phyloP scores from a whole-genome alignment of 2,329 filamentous ascomycete genomes.

The Epichloe typhina region DNA sequence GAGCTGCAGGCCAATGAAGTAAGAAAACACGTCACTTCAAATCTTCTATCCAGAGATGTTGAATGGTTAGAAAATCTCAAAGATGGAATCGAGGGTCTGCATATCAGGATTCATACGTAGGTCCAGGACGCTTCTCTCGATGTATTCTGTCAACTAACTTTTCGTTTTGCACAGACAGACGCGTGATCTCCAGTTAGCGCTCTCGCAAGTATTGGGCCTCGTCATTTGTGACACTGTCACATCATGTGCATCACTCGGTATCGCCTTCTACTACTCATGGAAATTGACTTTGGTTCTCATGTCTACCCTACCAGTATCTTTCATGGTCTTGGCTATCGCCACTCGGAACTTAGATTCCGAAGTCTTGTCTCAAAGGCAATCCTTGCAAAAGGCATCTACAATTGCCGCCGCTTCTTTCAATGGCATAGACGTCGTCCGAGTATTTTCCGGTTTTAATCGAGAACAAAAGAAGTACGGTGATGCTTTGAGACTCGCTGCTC shows the following conservation, averaged over 20 bases:
- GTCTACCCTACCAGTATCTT: constrained; percentile 56
- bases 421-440: constrained; percentile 76
- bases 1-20: constrained; percentile 63
- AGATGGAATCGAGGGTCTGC: constrained; percentile 58
- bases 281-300: constrained; percentile 70
- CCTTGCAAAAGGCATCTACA: constrained; percentile 59
- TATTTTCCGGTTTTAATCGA: constrained; percentile 60
- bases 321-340: constrained; percentile 44
- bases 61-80: constrained; percentile 68
- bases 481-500: constrained; percentile 43
- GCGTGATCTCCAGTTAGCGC: constrained; percentile 66
- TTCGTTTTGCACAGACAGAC: constrained; percentile 47
- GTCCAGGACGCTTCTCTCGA: constrained; percentile 12
- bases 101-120: constrained; percentile 63
- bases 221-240: constrained; percentile 52
- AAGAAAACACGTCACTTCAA: constrained; percentile 50
- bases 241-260: constrained; percentile 47
- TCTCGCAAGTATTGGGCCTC: constrained; percentile 67
- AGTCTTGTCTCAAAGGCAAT: constrained; percentile 54
- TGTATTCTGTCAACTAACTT: not conserved
- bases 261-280: constrained; percentile 75
- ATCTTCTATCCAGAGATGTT: constrained; percentile 59
- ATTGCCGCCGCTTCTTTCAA: constrained; percentile 54
- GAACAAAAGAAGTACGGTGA: constrained; percentile 54
- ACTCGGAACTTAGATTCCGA: constrained; percentile 49